A percentile compares a stretch with the other conserved stretches of the same genome.
phyloP scores from a whole-genome alignment of 805 yeast species.

The Grigorovia transvaalensis region DNA sequence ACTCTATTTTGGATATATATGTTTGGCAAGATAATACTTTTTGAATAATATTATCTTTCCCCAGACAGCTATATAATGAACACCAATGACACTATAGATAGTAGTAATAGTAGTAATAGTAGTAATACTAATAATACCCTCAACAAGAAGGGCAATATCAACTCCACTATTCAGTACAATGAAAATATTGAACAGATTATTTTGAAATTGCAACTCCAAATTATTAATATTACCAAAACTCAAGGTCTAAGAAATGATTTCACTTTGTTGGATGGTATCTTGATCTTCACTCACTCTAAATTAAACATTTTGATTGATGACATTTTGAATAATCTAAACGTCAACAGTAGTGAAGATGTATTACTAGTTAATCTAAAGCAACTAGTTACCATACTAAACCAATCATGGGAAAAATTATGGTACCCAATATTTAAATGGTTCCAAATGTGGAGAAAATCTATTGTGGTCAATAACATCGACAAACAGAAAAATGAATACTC shows the following conservation, averaged over 20 bases:
- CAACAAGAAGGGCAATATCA: no score
- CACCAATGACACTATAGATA: background rate
- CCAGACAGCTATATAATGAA: background rate
- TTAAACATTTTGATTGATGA: conserved; percentile 10
- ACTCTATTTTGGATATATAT: background rate
- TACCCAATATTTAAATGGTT: conserved; percentile 54
- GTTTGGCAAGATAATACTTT: background rate
- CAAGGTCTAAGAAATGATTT: conserved; percentile 21
- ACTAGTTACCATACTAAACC: conserved; percentile 31
- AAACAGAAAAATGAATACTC: conserved; percentile 30
- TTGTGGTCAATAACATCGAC: conserved; percentile 8
- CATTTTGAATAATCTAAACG: background rate
- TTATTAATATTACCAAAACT: conserved; percentile 16
- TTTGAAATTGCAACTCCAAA: conserved; percentile 14
- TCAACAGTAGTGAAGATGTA: conserved; percentile 3
- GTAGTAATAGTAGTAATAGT: background rate
- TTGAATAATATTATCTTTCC: background rate
- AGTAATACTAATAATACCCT: background rate
- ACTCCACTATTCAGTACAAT: background rate
- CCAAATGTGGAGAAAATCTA: conserved; percentile 29
- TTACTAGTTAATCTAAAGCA: conserved; percentile 6
- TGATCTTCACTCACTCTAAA: conserved; percentile 23
- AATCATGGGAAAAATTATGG: conserved; percentile 51
- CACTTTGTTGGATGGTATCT: conserved; percentile 20
- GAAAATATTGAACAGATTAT: conserved; percentile 11